Evolutionary conservation across 2,329 filamentous ascomycete genomes (phyloP), one percentile per base, ranked within the genome.

Genomic region (Ophiocordyceps camponoti-floridani): DNA sequence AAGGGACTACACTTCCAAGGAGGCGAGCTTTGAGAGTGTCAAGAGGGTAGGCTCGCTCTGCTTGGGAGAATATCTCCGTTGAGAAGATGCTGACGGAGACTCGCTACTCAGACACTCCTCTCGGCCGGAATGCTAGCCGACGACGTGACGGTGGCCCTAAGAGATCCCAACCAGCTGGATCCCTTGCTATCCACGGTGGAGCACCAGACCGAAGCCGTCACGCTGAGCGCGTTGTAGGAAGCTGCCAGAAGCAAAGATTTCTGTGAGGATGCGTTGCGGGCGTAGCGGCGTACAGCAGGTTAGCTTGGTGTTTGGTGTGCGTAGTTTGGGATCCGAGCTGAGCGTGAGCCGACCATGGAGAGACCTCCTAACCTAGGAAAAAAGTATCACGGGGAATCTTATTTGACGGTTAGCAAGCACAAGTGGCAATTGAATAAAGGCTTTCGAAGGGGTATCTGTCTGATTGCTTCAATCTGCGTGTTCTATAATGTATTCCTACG

Each of bases 1-100:
- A 28, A 71, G 89, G 49, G 89, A 98, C 63, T 95, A 94, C 56
- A 84, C 84, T 18, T 80, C 82, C n/a, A 81, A 83, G 58, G 89
- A 98, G 66, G 82, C 82, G 44, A 72, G 66, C 44, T 95, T 93
- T 59, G 80, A 81, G 27, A 76, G 77, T 31, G 77, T 94, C 11
- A 81, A 81, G 58, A 69, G 72, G 67, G 82, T 84, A 61, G 57
- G 73, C 33, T 5, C 19, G 23, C 5, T 23, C 23, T 23, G n/a
- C 11, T 63, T 9, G 5, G 33, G 14, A 37, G 8, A n/a, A 40
- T 13, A 10, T 35, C 12, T 23, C 10, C 14, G 23, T 13, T 38
- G 42, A 27, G 27, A 5, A 30, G 5, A n/a, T 2, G 31, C 45
- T 48, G 44, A 47, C 41, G 4, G 19, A 33, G 19, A 38, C 4